phyloP scores from a whole-genome alignment of 2,329 filamentous ascomycete genomes.

The Scedosporium minutisporum region DNA sequence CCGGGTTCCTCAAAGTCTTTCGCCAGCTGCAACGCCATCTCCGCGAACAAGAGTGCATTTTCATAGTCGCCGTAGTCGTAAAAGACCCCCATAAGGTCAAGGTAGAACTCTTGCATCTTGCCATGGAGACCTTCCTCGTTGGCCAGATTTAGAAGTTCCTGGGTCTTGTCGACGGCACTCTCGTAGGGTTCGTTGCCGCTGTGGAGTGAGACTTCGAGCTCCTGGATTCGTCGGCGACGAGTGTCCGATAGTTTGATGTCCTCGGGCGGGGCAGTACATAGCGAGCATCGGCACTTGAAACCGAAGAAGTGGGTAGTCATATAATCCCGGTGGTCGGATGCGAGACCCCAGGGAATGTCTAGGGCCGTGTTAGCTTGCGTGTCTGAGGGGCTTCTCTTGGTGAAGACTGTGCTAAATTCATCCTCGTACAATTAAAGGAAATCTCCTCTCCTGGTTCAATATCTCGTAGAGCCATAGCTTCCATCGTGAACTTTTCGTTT shows the following conservation, averaged over 20 bases:
- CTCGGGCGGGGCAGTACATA: slow-evolving; percentile 16
- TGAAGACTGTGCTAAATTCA: background rate
- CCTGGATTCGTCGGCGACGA: slow-evolving; percentile 15
- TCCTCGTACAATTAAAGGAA: slow-evolving; percentile 16
- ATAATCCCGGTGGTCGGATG: slow-evolving; percentile 14
- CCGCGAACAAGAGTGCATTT: background rate
- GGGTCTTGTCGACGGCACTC: background rate
- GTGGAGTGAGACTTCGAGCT: slow-evolving; percentile 10
- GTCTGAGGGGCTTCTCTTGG: slow-evolving; percentile 8
- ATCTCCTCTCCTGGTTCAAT: slow-evolving; percentile 20
- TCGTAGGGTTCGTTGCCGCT: background rate
- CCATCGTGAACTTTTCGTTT: slow-evolving; percentile 3
- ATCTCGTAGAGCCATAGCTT: slow-evolving; percentile 15
- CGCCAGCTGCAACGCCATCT: background rate
- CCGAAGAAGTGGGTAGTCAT: slow-evolving; percentile 16
- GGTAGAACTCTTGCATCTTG: slow-evolving; percentile 1
- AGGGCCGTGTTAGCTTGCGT: background rate
- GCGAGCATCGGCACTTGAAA: slow-evolving; percentile 18
- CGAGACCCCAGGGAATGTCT: slow-evolving; percentile 18
- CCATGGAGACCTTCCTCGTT: background rate
- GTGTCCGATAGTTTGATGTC: slow-evolving; percentile 20
- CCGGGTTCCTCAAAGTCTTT: background rate
- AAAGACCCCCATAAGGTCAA: background rate
- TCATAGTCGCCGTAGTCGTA: background rate
- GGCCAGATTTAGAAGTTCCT: background rate